Percentiles rank a stretch among this genome's conserved stretches.
phyloP scores from a whole-genome alignment of 1,139 yeast genomes.

The Sugiyamaella sp. region DNA sequence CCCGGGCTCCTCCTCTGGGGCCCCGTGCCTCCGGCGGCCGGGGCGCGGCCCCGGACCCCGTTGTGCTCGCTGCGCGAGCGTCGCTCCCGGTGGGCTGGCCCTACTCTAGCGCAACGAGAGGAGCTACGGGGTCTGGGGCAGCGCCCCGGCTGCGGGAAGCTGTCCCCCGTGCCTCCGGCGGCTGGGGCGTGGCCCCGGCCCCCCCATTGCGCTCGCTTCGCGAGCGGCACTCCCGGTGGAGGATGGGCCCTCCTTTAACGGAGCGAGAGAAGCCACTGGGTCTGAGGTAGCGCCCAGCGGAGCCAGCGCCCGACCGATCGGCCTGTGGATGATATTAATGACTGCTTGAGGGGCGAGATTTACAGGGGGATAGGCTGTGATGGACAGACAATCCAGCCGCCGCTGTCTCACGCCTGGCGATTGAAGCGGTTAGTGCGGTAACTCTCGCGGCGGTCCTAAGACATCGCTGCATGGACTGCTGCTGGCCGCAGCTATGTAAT shows the following conservation, averaged over 20 bases:
- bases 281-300: background rate
- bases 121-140: background rate
- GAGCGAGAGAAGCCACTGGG: background rate
- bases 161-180: background rate
- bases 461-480: background rate
- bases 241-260: background rate
- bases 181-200: background rate
- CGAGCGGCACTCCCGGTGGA: background rate
- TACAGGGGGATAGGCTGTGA: slow-evolving; percentile 15
- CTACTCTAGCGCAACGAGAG: background rate
- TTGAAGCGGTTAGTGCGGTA: background rate
- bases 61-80: background rate
- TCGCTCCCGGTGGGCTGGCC: too few species aligned
- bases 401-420: background rate
- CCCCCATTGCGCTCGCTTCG: background rate
- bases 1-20: too few species aligned
- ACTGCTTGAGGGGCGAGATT: background rate
- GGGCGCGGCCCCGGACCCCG: background rate
- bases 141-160: too few species aligned
- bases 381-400: slow-evolving; percentile 2
- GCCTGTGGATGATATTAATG: background rate
- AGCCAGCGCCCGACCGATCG: background rate
- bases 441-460: background rate
- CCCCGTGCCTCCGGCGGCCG: background rate
- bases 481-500: too few species aligned